Percentiles rank a stretch among this genome's conserved stretches.
Evolutionary conservation across 768 basidiomycete species (phyloP).

Genomic region (Phylloporus sp.): DNA sequence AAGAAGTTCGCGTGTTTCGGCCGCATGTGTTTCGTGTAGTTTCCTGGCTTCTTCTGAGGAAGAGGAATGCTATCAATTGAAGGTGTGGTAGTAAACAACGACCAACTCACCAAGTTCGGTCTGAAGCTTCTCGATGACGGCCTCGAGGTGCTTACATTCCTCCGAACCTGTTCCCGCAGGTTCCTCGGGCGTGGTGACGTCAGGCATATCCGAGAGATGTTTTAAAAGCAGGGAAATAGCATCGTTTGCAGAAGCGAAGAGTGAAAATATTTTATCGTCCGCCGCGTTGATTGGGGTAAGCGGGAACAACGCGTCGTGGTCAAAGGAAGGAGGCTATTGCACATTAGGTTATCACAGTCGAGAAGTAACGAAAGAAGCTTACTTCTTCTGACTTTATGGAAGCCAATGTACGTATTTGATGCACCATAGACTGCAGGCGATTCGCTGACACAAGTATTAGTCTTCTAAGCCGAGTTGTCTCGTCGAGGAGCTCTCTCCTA

Average conservation of each 20-base stretch:
- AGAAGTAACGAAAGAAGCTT: conserved; percentile 13
- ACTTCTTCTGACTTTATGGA: conserved; percentile 49
- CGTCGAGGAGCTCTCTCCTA: conserved; percentile 55
- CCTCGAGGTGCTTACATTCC: conserved; percentile 50
- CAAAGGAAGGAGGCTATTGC: conserved; percentile 42
- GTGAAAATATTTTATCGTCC: conserved; percentile 42
- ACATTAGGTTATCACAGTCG: conserved; percentile 7
- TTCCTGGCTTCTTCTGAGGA: conserved; percentile 46
- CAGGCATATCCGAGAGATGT: conserved; percentile 15
- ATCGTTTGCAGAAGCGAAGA: conserved; percentile 42
- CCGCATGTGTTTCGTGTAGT: conserved; percentile 38
- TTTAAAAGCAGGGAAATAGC: conserved; percentile 32
- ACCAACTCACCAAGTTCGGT: conserved; percentile 52
- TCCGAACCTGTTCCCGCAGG: conserved; percentile 27
- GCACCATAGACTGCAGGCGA: conserved; percentile 54
- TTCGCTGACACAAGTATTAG: conserved; percentile 62
- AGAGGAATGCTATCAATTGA: conserved; percentile 5
- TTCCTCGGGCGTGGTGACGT: conserved; percentile 11
- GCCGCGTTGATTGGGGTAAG: conserved; percentile 48
- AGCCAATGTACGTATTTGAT: conserved; percentile 40
- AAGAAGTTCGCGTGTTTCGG: conserved; percentile 51
- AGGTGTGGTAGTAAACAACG: neutral
- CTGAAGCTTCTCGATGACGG: conserved; percentile 47
- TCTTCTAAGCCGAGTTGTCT: conserved; percentile 59
- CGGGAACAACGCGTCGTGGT: conserved; percentile 50